Conservation (phyloP, 1,284 basidiomycete species). For the Pholiota adiposa region DNA sequence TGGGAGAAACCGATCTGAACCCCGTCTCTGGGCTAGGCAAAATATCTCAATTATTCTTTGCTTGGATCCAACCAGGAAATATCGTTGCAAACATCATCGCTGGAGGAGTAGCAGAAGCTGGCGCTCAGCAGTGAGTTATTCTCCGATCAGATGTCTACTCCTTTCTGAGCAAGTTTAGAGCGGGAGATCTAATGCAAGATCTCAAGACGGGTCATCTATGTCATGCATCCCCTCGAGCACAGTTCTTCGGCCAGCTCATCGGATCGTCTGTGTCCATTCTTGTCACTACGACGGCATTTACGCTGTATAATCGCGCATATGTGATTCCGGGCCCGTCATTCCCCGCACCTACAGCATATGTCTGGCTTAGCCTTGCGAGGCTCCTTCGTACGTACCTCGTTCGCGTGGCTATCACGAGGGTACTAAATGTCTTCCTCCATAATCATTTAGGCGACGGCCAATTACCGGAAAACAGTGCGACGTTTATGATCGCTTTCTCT, state of each 20-base stretch:
- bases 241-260: conserved; percentile 89
- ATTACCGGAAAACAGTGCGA: conserved; percentile 77
- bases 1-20: conserved; percentile 94
- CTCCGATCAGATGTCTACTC: not conserved
- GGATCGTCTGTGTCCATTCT: conserved; percentile 88
- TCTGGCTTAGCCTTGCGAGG: conserved; percentile 90
- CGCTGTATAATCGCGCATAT: conserved; percentile 88
- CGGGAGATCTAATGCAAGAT: conserved; percentile 98
- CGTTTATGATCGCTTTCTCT: conserved; percentile 85
- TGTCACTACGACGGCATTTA: conserved; percentile 88
- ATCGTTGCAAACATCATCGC: conserved; percentile 96
- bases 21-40: conserved; percentile 95
- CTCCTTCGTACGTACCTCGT: conserved; percentile 68
- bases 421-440: conserved; percentile 13
- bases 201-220: conserved; percentile 94
- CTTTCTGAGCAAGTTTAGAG: conserved; percentile 48
- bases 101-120: conserved; percentile 95
- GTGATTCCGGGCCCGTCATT: conserved; percentile 88
- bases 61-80: conserved; percentile 92
- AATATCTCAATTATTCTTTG: conserved; percentile 93
- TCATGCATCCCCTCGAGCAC: conserved; percentile 83
- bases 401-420: not conserved
- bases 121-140: conserved; percentile 82
- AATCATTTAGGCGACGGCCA: conserved; percentile 69
- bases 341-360: conserved; percentile 92